Conservation (phyloP, 176 grass and related monocot species). For the Juncus effusus region DNA sequence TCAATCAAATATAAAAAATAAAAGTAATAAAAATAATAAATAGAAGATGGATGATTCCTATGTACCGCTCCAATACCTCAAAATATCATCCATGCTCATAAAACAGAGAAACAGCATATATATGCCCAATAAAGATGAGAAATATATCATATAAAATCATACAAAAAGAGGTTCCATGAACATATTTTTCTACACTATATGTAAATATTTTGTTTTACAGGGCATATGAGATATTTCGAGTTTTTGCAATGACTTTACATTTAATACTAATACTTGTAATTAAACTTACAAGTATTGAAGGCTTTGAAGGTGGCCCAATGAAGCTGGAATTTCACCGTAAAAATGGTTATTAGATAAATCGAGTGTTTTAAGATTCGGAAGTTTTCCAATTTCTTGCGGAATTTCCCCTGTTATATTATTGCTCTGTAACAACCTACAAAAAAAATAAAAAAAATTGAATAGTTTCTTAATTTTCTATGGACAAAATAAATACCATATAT, state of each 20-base stretch:
- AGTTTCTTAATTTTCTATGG: neutral
- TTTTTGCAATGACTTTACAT: neutral
- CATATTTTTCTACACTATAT: no score
- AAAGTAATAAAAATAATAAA: neutral
- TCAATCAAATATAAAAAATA: constrained; percentile 1
- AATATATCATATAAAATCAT: no score
- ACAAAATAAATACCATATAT: neutral
- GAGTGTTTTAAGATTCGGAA: constrained; percentile 61
- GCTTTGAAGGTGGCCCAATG: constrained; percentile 63
- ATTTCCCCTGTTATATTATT: constrained; percentile 78
- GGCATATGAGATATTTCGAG: constrained; percentile 1
- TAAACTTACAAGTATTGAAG: constrained; percentile 81
- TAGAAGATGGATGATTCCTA: no score
- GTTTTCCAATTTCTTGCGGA: constrained; percentile 71
- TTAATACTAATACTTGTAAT: neutral
- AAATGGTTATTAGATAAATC: constrained; percentile 83
- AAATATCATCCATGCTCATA: no score
- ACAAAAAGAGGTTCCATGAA: no score
- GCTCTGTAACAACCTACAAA: constrained; percentile 76
- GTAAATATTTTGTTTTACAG: neutral
- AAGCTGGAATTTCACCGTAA: constrained; percentile 50
- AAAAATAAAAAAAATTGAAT: constrained; percentile 11
- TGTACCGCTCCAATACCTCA: no score
- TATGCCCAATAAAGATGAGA: no score
- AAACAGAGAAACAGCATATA: no score